phyloP scores from a whole-genome alignment of 306 rosid species.

The Oxytropis ochrocephala region DNA sequence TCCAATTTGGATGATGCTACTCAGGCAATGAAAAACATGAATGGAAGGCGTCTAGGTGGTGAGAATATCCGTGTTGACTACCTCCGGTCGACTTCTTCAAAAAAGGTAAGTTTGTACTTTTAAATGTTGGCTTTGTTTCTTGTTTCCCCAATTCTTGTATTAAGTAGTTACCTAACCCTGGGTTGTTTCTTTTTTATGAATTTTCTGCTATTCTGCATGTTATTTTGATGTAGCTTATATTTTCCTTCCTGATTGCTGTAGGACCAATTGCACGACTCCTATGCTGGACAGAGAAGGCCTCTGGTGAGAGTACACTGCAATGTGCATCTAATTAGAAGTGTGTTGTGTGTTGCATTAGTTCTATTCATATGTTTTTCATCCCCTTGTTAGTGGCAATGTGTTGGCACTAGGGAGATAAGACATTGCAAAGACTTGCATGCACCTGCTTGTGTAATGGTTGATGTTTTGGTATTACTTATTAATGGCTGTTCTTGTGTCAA shows the following conservation, averaged over 20 bases:
- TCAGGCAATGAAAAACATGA: conserved; percentile 86
- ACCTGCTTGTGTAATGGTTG: background rate
- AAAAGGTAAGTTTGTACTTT: conserved; percentile 48
- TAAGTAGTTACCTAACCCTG: background rate
- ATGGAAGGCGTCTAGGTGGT: conserved; percentile 77
- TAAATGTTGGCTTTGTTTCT: background rate
- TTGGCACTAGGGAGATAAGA: background rate
- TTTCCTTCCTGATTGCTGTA: conserved; percentile 29
- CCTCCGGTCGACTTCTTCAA: conserved; percentile 70
- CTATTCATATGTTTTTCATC: conserved; percentile 2
- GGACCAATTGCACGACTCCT: conserved; percentile 71
- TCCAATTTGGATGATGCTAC: conserved; percentile 76
- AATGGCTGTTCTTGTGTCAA: conserved; percentile 20
- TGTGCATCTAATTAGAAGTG: conserved; percentile 17
- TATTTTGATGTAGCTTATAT: conserved; percentile 23
- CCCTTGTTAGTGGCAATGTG: background rate
- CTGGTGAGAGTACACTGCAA: conserved; percentile 45
- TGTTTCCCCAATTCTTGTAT: background rate
- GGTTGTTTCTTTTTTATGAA: background rate
- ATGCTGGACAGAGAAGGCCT: conserved; percentile 62
- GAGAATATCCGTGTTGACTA: conserved; percentile 93
- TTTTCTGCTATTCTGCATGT: background rate
- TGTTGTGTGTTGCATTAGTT: background rate
- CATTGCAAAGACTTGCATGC: background rate
- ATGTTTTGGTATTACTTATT: conserved; percentile 6